Base-by-base conservation (phyloP, 441 rosid species). In the Gossypium gossypioides region DNA sequence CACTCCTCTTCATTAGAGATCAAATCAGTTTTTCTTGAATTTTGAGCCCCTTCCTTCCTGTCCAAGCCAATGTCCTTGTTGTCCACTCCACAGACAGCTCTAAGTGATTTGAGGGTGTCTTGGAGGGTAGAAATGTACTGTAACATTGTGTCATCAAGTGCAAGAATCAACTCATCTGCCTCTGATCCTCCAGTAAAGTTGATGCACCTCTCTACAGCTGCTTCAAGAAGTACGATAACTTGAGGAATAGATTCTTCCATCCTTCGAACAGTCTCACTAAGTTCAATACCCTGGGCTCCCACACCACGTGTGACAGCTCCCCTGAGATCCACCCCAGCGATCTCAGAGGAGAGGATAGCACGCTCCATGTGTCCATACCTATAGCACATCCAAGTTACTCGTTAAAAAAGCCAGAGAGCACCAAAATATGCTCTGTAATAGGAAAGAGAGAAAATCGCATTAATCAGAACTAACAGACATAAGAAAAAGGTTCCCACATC, bases 181-280 rank as follows among this genome's bases (percentile, higher is more conserved):
- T 95, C 99, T 7, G 99, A 92, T 62, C 99, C 99, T 29, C 98
- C 98, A 50, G 99, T 91, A 77, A 95, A 88, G 84, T 85, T 85
- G 42, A 95, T 82, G 83, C 98, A 95, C 84, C 98, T 87, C 77
- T 95, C 98, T 25, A 92, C 90, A 19, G 99, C 95, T 46, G 93
- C 96, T 84, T 95, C 99, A 58, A 95, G 89, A 85, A 91, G 93
- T 74, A 92, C 81, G 56, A 95, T 90, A 76, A 95, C 89, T 82
- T 88, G 98, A 72, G 99, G 96, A 78, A 91, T 85, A 68, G 99
- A 92, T 76, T 95, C 99, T 85, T 95, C 99, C 99, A 95, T 95
- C 77, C 99, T 87, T 72, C 98, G 82, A 77, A 95, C 98, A 25
- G 98, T 87, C 84, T 95, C 99, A 32, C 98, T 95, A 80, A 95